Percentiles rank a stretch among this genome's conserved stretches.
Conservation (phyloP, 805 yeast genomes). For the Lipomyces yamadae region DNA sequence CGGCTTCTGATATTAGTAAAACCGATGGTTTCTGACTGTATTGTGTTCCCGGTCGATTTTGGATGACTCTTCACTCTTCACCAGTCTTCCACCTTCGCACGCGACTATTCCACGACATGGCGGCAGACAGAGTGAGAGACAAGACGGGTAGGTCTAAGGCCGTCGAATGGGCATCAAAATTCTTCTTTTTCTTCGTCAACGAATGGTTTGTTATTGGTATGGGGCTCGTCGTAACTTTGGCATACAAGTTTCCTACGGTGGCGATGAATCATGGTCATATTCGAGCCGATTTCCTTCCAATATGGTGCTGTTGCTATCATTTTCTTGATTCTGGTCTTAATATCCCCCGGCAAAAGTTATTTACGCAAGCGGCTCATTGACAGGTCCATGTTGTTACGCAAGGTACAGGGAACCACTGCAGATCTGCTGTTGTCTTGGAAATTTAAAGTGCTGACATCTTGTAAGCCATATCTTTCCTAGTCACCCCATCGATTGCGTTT, state of each 20-base stretch:
- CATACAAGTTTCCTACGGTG: conserved; percentile 77
- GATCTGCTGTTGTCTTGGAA: background rate
- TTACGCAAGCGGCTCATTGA: conserved; percentile 73
- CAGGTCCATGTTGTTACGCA: conserved; percentile 78
- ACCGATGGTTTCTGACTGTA: background rate
- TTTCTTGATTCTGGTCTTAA: conserved; percentile 81
- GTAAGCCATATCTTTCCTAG: conserved; percentile 63
- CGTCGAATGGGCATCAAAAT: background rate
- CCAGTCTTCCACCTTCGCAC: background rate
- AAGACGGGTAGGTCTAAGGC: conserved; percentile 6
- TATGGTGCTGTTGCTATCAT: conserved; percentile 89
- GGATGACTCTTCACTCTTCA: background rate
- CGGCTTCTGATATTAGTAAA: background rate
- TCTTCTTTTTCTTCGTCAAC: conserved; percentile 17
- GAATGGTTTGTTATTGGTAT: conserved; percentile 78
- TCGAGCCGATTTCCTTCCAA: conserved; percentile 72
- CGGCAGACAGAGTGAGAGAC: background rate
- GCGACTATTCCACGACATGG: background rate
- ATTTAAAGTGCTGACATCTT: background rate
- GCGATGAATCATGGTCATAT: conserved; percentile 83
- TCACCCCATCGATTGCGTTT: conserved; percentile 71
- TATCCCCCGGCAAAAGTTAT: conserved; percentile 66
- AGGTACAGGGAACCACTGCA: conserved; percentile 7
- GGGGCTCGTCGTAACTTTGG: conserved; percentile 74
- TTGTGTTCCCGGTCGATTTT: background rate